Percentiles rank a stretch among this genome's conserved stretches.
These are phyloP conservation scores for Cucurbitaria berberidis DNA, from an alignment of 2,329 filamentous ascomycete genomes.

Conservation along the genomic window DNA sequence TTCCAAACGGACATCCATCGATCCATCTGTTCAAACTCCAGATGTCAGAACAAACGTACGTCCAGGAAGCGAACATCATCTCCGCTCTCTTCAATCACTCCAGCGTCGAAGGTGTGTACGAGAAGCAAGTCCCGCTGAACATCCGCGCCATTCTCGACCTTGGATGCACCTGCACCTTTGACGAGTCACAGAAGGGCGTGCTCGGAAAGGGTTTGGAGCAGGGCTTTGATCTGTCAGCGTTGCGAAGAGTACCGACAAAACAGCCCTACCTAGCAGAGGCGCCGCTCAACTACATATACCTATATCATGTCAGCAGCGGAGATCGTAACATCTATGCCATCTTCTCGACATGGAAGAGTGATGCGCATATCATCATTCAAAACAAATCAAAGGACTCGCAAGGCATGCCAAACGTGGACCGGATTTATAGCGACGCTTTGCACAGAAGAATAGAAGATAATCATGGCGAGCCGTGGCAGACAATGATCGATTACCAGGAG, in stretches of 20 bases:
- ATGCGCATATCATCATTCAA: constrained; percentile 87
- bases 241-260: constrained; percentile 72
- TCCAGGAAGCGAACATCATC: constrained; percentile 83
- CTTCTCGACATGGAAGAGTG: constrained; percentile 80
- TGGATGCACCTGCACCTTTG: constrained; percentile 90
- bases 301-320: constrained; percentile 90
- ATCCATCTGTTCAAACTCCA: constrained; percentile 93
- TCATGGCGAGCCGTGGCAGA: constrained; percentile 74
- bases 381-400: constrained; percentile 82
- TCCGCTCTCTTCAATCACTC: constrained; percentile 85
- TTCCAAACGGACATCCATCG: constrained; percentile 94
- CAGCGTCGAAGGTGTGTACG: constrained; percentile 96
- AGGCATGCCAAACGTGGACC: constrained; percentile 87
- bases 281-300: constrained; percentile 81
- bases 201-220: constrained; percentile 91
- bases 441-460: constrained; percentile 69
- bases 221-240: constrained; percentile 83
- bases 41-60: constrained; percentile 85
- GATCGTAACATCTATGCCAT: constrained; percentile 93
- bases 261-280: constrained; percentile 77
- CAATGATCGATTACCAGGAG: constrained; percentile 85
- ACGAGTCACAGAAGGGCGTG: constrained; percentile 87
- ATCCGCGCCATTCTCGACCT: constrained; percentile 87
- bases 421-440: constrained; percentile 82
- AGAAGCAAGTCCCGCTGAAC: constrained; percentile 87